Evolutionary conservation across 2,329 filamentous ascomycete genomes (phyloP).

Genomic region (Hypoxylon rubiginosum): DNA sequence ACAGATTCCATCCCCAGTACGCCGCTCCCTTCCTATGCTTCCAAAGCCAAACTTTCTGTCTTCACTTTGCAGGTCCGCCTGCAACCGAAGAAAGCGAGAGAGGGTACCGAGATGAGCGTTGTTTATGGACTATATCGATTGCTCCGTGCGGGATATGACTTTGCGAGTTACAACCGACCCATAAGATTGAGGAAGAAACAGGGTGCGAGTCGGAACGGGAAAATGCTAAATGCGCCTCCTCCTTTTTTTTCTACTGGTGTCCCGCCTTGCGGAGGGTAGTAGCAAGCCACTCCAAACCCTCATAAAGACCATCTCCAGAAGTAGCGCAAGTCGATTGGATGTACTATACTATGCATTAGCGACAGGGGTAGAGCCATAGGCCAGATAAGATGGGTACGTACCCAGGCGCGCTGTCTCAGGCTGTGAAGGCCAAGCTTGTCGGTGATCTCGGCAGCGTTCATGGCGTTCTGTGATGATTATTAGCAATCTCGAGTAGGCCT

Average conservation of each 20-base stretch:
- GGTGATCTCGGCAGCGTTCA: slow-evolving; percentile 99
- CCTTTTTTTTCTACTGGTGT: slow-evolving; percentile 70
- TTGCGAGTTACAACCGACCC: slow-evolving; percentile 71
- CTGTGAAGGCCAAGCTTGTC: slow-evolving; percentile 99
- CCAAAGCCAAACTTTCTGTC: slow-evolving; percentile 51
- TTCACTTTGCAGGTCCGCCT: slow-evolving; percentile 48
- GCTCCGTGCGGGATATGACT: slow-evolving; percentile 66
- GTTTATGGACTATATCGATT: slow-evolving; percentile 68
- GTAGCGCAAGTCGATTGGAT: slow-evolving; percentile 99
- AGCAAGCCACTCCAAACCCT: slow-evolving; percentile 95
- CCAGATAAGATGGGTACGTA: slow-evolving; percentile 66
- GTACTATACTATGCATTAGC: slow-evolving; percentile 71
- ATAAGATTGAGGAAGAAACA: slow-evolving; percentile 58
- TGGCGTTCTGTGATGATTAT: slow-evolving; percentile 81
- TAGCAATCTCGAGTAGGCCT: slow-evolving; percentile 40
- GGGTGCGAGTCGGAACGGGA: slow-evolving; percentile 56
- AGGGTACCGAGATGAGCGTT: slow-evolving; percentile 53
- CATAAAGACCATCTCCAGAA: slow-evolving; percentile 98
- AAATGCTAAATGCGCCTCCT: slow-evolving; percentile 52
- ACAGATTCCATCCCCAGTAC: slow-evolving; percentile 55
- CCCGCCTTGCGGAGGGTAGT: slow-evolving; percentile 83
- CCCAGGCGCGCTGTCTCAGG: slow-evolving; percentile 98
- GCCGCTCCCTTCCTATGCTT: slow-evolving; percentile 51
- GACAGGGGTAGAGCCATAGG: slow-evolving; percentile 5
- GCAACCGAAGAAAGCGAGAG: slow-evolving; percentile 44